phyloP scores from a whole-genome alignment of 228 moss, liverwort and hornwort species.

The Sphagnum fallax region DNA sequence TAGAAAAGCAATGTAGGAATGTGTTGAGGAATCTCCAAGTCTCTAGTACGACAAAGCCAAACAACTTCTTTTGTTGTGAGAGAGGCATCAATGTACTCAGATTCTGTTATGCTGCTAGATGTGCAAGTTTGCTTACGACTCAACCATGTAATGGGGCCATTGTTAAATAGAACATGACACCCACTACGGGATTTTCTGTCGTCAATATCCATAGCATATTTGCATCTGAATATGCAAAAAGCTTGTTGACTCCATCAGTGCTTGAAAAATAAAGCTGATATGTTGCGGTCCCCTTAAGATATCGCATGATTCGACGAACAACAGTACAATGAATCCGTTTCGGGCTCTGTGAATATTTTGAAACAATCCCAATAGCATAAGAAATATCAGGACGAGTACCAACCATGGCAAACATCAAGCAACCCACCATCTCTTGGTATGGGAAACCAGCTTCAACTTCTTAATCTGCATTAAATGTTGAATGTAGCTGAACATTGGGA shows the following conservation, averaged over 20 bases:
- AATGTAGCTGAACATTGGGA: background rate
- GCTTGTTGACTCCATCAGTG: background rate
- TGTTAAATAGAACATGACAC: background rate
- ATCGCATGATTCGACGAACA: background rate
- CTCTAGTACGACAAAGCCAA: background rate
- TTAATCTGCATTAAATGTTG: background rate
- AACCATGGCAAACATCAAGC: background rate
- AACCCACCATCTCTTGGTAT: background rate
- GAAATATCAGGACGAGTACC: background rate
- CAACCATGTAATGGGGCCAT: background rate
- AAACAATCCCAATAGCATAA: background rate
- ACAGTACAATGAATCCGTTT: background rate
- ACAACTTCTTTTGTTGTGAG: conserved; percentile 3
- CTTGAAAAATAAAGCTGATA: too few relatives aligned
- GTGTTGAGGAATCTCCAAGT: background rate
- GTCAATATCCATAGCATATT: background rate
- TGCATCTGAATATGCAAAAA: background rate
- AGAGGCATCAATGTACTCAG: conserved; percentile 5
- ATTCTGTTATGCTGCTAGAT: background rate
- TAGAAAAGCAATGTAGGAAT: background rate
- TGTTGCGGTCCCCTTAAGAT: background rate
- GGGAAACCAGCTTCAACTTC: background rate
- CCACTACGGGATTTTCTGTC: background rate
- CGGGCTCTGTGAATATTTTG: background rate
- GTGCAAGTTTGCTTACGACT: background rate